Evolutionary conservation across 208 protist genomes (phyloP), one percentile per base, ranked within the genome.

Genomic region (Leishmania braziliensis): DNA sequence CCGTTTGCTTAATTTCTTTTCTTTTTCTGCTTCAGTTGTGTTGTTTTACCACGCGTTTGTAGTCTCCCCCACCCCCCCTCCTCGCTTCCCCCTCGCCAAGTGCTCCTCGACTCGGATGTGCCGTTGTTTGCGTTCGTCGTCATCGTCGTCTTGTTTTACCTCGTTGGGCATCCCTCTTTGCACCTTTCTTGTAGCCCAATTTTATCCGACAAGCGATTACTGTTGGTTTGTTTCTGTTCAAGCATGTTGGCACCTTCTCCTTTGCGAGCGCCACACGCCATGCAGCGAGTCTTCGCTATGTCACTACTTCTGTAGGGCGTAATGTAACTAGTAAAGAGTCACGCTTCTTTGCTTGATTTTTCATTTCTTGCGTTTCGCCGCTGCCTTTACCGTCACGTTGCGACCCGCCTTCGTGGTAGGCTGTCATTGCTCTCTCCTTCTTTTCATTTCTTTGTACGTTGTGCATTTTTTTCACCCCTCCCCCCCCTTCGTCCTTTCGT

Each of bases 1-100:
- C 43, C n/a, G 36, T 39, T 39, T 39, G 36, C 36, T 39, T 39
- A 0, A 39, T 8, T 10, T 62, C 18, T 73, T 54, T 46, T 39
- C 39, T 46, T 77, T 80, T 66, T 51, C 77, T 83, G 81, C 70
- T 56, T 39, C 36, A 39, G 0, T 39, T 39, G 36, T 39, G 36
- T 39, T 39, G 36, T 39, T 39, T 39, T 2, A 39, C 36, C 36
- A 39, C 36, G 36, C 36, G 36, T 39, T 39, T 39, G 36, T 39
- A 39, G 36, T 39, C 36, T 48, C 12, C 78, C 63, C 14, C 33
- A 2, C 18, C 29, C 29, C 16, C 62, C n/a, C 0, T 65, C 29
- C 36, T 0, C 18, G 65, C 65, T 46, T 39, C 65, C 8, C 39
- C 33, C 33, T 16, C 20, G 33, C 18, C 16, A 9, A 16, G 20